Base-by-base conservation (phyloP, 2,329 filamentous ascomycete genomes). In the Aspergillus tubingensis region DNA sequence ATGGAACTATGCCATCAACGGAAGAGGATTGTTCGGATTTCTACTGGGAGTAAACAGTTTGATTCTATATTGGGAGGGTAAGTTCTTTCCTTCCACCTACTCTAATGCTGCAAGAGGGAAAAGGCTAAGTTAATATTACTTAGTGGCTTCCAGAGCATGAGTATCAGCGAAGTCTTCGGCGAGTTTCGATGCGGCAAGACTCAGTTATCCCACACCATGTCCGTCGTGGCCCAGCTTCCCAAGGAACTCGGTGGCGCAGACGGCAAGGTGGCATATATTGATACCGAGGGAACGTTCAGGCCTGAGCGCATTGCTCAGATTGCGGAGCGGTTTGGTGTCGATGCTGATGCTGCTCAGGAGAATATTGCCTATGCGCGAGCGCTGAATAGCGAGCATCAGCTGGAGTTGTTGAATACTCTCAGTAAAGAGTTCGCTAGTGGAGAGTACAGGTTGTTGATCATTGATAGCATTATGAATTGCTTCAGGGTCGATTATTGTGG, bases 401-500 rank as follows among this genome's bases (percentile, higher is more conserved):
- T 86, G 64, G 87, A 90, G 63, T 73, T 88, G 17, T 78, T 90
- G 32, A 86, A 88, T 71, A 82, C 81, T 15, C 80, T 90, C 10
- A 81, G 85, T 43, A 82, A 83, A 62, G 83, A 84, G 61, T 89
- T 90, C 68, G 82, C 84, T 11, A 81, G 80, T 8, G 86, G 87
- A 44, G 83, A 88, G 65, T 90, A 87, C 68, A 83, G 87, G 27
- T 81, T 90, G 54, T 79, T 90, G 54, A 82, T 90, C 64, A 84
- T 90, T 68, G 88, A 90, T 75, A 89, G 86, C 68, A 87, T 90
- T 69, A 88, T 89, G 83, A 85, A 87, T 50, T 84, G 87, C 58
- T 90, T 88, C 68, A 84, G 88, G 36, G 86, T 87, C 48, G 88
- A 90, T 74, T 90, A 85, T 67, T 82, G 81, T 66, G 88, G 88